Base-by-base conservation (phyloP, 768 basidiomycete genomes). In the Dioszegia hungarica region DNA sequence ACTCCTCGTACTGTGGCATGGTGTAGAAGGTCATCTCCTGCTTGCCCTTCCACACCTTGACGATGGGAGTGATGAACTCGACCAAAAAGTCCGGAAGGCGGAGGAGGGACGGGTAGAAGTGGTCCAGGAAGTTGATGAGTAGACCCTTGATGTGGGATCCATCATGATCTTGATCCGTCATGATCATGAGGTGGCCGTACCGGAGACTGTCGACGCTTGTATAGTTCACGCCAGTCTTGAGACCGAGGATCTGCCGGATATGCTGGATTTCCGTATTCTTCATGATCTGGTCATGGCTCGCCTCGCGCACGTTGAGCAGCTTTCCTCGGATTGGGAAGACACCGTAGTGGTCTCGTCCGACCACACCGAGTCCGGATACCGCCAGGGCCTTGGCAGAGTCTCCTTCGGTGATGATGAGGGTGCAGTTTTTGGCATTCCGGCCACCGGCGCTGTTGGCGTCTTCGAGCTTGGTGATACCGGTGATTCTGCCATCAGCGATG, bases 121-220 rank as follows among this genome's bases (percentile, higher is more conserved):
- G 88, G 69, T 98, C 95, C 59, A 99, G 79, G 76, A 92, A 98
- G 78, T 99, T 99, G 79, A 99, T 93, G 46, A 99, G 81, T 8
- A 98, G 83, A n/a, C 95, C 95, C 77, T 99, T 99, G 79, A 99
- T 99, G 78, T 99, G 95, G n/a, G 95, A 98, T 49, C 95, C 95
- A 77, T 99, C 95, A 78, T 98, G 91, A 84, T 99, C 95, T 91
- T 95, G 71, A 86, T 99, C 95, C 3, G 95, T 90, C 95, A 99
- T 99, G 66, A 99, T 90, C 95, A 99, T 99, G 46, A 99, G 74
- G 48, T 86, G 85, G 1, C 95, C 95, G 68, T 99, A 99, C 25
- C 95, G 85, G 67, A 99, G 77, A 62, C 82, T 86, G 33, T 72
- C 73, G 15, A 83, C 78, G 48, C 81, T 82, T 36, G 79, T 79